phyloP scores from a whole-genome alignment of 495 filamentous ascomycete species.

The Trichoderma erinaceum region DNA sequence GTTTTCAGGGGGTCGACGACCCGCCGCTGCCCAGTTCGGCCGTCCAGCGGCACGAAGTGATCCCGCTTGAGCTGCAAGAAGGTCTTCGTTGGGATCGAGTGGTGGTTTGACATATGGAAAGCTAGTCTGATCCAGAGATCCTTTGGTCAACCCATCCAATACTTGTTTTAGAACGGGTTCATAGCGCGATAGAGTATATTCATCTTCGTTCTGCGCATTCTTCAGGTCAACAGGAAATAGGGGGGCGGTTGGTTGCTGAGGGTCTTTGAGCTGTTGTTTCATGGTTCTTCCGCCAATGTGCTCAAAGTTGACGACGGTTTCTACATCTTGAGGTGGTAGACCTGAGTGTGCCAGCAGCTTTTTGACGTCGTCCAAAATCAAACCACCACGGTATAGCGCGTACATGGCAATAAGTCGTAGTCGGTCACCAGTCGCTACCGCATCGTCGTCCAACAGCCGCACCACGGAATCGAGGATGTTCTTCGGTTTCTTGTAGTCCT shows the following conservation, averaged over 20 bases:
- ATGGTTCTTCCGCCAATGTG: slow-evolving; percentile 71
- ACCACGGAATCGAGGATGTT: slow-evolving; percentile 79
- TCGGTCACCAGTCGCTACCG: slow-evolving; percentile 61
- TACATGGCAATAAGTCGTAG: slow-evolving; percentile 81
- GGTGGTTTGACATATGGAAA: slow-evolving; percentile 82
- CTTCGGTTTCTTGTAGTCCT: slow-evolving; percentile 87
- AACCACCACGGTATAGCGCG: slow-evolving; percentile 78
- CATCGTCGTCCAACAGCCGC: slow-evolving; percentile 75
- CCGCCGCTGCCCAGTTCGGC: slow-evolving; percentile 87
- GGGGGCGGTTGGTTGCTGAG: slow-evolving; percentile 54
- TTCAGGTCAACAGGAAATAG: slow-evolving; percentile 59
- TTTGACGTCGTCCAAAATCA: slow-evolving; percentile 76
- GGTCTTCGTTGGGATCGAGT: slow-evolving; percentile 49
- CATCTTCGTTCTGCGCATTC: slow-evolving; percentile 50
- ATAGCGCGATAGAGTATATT: slow-evolving; percentile 60
- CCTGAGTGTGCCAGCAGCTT: slow-evolving; percentile 80
- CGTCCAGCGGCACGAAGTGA: slow-evolving; percentile 75
- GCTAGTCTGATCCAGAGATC: slow-evolving; percentile 57
- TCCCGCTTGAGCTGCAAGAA: slow-evolving; percentile 54
- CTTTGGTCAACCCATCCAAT: slow-evolving; percentile 67
- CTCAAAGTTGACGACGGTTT: slow-evolving; percentile 70
- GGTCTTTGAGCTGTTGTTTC: slow-evolving; percentile 66
- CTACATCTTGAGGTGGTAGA: slow-evolving; percentile 64
- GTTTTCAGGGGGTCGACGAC: slow-evolving; percentile 67
- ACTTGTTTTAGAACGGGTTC: slow-evolving; percentile 68